Evolutionary conservation across 352 stramenopile species (phyloP).

Genomic region (Albugo laibachii): DNA sequence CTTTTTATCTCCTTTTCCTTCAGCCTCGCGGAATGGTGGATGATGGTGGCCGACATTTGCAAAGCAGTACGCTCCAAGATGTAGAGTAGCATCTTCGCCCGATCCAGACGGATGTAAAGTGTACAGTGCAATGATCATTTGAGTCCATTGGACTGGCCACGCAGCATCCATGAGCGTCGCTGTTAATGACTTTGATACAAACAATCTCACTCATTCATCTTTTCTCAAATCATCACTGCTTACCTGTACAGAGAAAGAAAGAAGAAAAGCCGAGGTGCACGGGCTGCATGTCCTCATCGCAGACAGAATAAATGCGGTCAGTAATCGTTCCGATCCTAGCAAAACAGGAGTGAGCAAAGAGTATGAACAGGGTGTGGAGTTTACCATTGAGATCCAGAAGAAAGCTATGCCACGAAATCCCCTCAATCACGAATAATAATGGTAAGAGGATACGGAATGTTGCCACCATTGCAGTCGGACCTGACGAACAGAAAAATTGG

Average conservation of each 20-base stretch:
- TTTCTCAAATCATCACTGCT: neutral
- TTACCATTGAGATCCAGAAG: constrained; percentile 76
- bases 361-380: neutral
- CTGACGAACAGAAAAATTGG: constrained; percentile 72
- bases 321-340: constrained; percentile 52
- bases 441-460: constrained; percentile 70
- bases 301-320: constrained; percentile 73
- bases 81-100: too few relatives aligned
- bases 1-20: too few relatives aligned
- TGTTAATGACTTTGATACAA: too few relatives aligned
- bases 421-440: constrained; percentile 70
- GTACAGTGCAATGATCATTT: constrained; percentile 64
- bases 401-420: constrained; percentile 78
- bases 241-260: constrained; percentile 65
- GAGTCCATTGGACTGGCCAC: constrained; percentile 48
- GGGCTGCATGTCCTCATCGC: constrained; percentile 74
- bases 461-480: constrained; percentile 65
- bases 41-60: too few relatives aligned
- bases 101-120: constrained; percentile 21
- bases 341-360: neutral
- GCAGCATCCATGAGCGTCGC: too few relatives aligned
- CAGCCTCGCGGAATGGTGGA: too few relatives aligned
- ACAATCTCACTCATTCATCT: neutral
- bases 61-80: too few relatives aligned
- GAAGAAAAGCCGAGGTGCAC: constrained; percentile 64